These are phyloP conservation scores for Lindgomyces ingoldianus DNA, from an alignment of 495 filamentous ascomycete genomes.

Conservation along the genomic window DNA sequence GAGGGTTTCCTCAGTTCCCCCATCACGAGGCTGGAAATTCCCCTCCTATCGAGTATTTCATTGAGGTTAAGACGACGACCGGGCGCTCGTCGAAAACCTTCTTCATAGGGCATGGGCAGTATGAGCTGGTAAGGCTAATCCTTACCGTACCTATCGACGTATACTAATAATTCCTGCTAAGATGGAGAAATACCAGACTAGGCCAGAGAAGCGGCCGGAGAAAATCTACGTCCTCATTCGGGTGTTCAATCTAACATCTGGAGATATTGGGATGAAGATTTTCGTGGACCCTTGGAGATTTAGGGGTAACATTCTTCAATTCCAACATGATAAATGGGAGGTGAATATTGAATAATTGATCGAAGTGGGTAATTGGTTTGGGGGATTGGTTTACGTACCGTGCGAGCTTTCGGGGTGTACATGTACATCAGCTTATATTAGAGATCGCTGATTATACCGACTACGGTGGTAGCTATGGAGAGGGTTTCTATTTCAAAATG, in stretches of 20 bases:
- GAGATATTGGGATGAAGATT: neutral
- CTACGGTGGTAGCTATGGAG: no score
- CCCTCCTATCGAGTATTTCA: neutral
- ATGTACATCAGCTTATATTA: no score
- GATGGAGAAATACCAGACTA: neutral
- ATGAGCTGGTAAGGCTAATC: neutral
- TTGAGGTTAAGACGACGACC: constrained; percentile 4
- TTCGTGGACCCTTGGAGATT: constrained; percentile 3
- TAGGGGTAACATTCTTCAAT: neutral
- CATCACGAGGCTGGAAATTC: neutral
- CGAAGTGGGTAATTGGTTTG: no score
- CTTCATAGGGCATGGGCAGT: neutral
- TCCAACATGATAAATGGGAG: neutral
- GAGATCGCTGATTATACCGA: no score
- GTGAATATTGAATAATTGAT: no score
- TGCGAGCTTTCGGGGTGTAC: no score
- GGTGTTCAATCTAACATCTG: neutral
- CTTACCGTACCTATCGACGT: no score
- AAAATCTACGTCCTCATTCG: neutral
- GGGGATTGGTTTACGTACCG: no score
- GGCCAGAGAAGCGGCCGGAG: neutral
- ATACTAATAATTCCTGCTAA: neutral
- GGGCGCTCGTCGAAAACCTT: neutral
- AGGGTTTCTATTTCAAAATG: no score
- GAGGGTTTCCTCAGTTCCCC: neutral